phyloP scores from a whole-genome alignment of 192 early-diverging fungal species.

The Backusella morwellensis region DNA sequence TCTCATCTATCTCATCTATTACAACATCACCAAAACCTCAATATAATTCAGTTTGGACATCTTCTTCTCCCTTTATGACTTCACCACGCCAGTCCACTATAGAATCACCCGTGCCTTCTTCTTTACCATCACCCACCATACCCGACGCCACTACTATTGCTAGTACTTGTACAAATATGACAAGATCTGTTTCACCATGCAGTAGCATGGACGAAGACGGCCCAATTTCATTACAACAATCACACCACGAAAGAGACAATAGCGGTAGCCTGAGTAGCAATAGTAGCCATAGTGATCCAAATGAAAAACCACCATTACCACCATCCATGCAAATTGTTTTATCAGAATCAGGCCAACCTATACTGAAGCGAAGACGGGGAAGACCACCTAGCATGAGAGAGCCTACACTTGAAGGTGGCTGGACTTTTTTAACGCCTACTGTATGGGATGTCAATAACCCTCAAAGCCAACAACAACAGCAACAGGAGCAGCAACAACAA shows the following conservation, averaged over 20 bases:
- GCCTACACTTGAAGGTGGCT: constrained; percentile 25
- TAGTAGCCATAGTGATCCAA: not conserved
- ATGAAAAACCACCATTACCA: constrained; percentile 5
- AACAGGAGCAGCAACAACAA: not conserved
- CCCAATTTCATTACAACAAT: not conserved
- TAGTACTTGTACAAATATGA: not conserved
- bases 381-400: constrained; percentile 22
- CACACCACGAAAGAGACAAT: not conserved
- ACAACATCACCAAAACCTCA: constrained; percentile 10
- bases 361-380: constrained; percentile 23
- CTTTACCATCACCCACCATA: not conserved
- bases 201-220: not conserved
- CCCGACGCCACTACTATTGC: not conserved
- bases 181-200: constrained; percentile 2
- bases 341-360: constrained; percentile 17
- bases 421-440: constrained; percentile 31
- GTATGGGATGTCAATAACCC: constrained; percentile 27
- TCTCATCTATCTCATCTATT: constrained; percentile 1
- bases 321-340: constrained; percentile 20
- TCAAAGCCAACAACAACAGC: not conserved
- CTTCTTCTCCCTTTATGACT: not conserved
- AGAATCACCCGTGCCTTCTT: not conserved
- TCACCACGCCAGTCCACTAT: not conserved
- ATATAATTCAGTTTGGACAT: constrained; percentile 2
- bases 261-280: not conserved